A percentile compares a stretch with the other conserved stretches of the same genome.
Evolutionary conservation across 78 protist genomes (phyloP).

Genomic region (Anaeramoeba ignava): DNA sequence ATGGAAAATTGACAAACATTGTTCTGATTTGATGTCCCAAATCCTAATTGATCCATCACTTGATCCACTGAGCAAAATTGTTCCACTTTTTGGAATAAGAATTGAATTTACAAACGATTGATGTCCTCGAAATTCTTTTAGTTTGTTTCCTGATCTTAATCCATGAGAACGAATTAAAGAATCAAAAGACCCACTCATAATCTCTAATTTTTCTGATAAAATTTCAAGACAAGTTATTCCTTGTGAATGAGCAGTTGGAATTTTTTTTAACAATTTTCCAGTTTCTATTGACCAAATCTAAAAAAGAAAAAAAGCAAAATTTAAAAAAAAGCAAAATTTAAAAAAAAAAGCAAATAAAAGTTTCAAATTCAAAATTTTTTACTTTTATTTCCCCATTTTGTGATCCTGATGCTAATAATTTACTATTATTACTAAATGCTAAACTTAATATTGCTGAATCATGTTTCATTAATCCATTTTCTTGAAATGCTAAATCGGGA

Average conservation of each 20-base stretch:
- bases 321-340: neutral
- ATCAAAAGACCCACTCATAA: constrained; percentile 8
- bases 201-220: neutral
- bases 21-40: no score
- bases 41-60: no score
- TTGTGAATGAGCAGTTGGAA: neutral
- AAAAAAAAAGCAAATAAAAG: neutral
- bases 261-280: neutral
- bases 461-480: constrained; percentile 5
- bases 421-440: constrained; percentile 3
- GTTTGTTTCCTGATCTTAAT: constrained; percentile 49
- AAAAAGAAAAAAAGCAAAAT: neutral
- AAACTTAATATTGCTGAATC: neutral
- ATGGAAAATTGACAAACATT: no score
- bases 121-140: constrained; percentile 65
- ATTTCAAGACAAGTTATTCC: constrained; percentile 11
- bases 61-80: no score
- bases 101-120: constrained; percentile 53
- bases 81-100: no score
- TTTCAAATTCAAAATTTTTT: neutral
- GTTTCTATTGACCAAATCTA: neutral
- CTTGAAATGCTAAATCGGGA: constrained; percentile 43
- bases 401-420: neutral
- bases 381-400: constrained; percentile 6
- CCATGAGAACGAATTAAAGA: constrained; percentile 34